Evolutionary conservation across 2,329 filamentous ascomycete genomes (phyloP), one percentile per base, ranked within the genome.

Genomic region (Apiospora malaysiana): DNA sequence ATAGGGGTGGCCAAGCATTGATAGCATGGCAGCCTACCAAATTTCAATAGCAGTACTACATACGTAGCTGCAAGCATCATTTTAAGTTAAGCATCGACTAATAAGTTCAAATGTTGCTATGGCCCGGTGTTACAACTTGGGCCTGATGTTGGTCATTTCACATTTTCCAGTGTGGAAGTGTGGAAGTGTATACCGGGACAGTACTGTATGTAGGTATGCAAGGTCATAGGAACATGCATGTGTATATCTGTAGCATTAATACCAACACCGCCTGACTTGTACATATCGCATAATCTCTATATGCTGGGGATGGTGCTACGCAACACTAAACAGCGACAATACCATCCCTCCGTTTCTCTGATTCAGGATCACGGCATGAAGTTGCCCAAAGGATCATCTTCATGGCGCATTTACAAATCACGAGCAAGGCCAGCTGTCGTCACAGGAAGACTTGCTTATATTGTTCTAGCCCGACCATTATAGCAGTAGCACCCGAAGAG

Each of bases 1-100:
- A 63, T 63, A 63, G 56, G 56, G 32, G 56, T 63, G 56, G 32
- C 21, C 27, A 40, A 63, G 56, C 56, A 63, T n/a, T 21, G 32
- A 21, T 32, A n/a, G 25, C 51, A 16, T 56, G 18, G 23, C 16
- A 45, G 42, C 42, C 25, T 32, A 49, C n/a, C 25, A 56, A 32
- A 8, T 16, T 14, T 27, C 25, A 56, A 32, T 32, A 32, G 49
- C 42, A 43, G 4, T 14, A 56, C 6, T 12, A n/a, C n/a, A n/a
- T n/a, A n/a, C 16, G 25, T 25, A 56, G 49, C 49, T 32, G 49
- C 49, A 32, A 32, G 32, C 32, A 32, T 32, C 32, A 32, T 32
- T 25, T 56, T 27, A 18, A 56, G 49, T 56, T 27, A 18, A 56
- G 49, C 49, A 56, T 32, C 12, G 14, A 25, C 16, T 56, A 56